Conservation (phyloP, 139 green algal species). For the Closterium sp. region DNA sequence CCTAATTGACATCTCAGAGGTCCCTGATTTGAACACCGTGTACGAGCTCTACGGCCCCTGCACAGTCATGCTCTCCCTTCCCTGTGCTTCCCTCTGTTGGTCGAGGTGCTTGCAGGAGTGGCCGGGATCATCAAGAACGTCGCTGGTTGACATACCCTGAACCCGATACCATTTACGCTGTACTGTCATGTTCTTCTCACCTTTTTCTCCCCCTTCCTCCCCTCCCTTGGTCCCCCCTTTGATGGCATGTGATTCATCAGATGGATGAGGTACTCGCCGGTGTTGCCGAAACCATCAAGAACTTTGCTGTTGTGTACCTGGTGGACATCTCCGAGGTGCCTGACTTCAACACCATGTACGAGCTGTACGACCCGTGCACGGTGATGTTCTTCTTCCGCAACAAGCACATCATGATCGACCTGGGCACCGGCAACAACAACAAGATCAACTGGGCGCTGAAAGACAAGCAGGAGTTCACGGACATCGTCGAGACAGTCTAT, state of each 20-base stretch:
- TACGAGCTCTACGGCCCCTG: no score
- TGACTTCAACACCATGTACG: conserved; percentile 73
- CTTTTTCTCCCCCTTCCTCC: no score
- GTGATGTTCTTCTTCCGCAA: conserved; percentile 99
- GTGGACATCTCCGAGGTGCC: conserved; percentile 52
- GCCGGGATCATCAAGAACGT: no score
- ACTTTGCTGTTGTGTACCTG: conserved; percentile 70
- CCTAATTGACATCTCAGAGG: no score
- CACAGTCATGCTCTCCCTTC: no score
- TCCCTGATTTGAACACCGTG: no score
- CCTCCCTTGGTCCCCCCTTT: no score
- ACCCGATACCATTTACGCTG: no score
- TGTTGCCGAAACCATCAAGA: conserved; percentile 87
- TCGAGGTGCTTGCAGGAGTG: no score
- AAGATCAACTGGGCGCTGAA: conserved; percentile 99
- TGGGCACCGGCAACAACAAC: conserved; percentile 99
- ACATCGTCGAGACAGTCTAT: conserved; percentile 97
- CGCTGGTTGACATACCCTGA: no score
- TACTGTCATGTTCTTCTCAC: no score
- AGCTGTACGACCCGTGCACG: conserved; percentile 98
- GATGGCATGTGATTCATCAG: background rate
- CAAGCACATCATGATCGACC: conserved; percentile 84
- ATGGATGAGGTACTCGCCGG: conserved; percentile 69
- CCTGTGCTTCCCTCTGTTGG: no score
- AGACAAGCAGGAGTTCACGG: conserved; percentile 99